Evolutionary conservation across 768 basidiomycete species (phyloP), one percentile per base, ranked within the genome.

Genomic region (Boletus reticuloceps): DNA sequence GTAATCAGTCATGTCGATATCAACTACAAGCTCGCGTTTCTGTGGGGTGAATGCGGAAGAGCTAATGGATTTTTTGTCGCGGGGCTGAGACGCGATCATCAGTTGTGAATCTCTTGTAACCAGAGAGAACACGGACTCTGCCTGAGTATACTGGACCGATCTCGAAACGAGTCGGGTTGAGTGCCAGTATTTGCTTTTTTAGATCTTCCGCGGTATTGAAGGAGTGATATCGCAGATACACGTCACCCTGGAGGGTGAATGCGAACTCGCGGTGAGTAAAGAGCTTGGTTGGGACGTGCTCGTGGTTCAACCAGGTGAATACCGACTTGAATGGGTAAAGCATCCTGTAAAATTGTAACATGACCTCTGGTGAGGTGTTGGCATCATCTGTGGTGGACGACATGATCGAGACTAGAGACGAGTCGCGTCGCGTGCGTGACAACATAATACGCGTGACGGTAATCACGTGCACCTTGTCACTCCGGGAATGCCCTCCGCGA

Each of bases 1-100:
- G 74, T 98, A 99, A 74, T 99, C 97, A 16, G 97, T 96, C 97
- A 99, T 98, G 73, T 99, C 97, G 69, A 99, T 98, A 83, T 99
- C 97, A 69, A 99, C 97, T 1, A 98, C 96, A 41, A 99, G 86
- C 69, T 98, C 97, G 55, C 97, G 88, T 59, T 84, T 82, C 34
- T 82, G 69, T 0, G 97, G 94, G 42, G 79, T 77, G 61, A 98
- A 86, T 1, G 79, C 79, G 3, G 75, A 72, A n/a, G 86, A 75
- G 12, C 84, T 83, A 16, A 92, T 77, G 0, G 90, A 87, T 66
- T 95, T 95, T 68, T 83, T 89, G 76, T 98, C 96, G 64, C 84
- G 79, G 4, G 96, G 96, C 93, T 97, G 49, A 5, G 53, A 32
- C 27, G 38, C 20, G 22, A 34, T 38, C 4, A 42, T 64, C 31